Conservation (phyloP, 2,329 filamentous ascomycete genomes). For the Diaporthe australafricana region DNA sequence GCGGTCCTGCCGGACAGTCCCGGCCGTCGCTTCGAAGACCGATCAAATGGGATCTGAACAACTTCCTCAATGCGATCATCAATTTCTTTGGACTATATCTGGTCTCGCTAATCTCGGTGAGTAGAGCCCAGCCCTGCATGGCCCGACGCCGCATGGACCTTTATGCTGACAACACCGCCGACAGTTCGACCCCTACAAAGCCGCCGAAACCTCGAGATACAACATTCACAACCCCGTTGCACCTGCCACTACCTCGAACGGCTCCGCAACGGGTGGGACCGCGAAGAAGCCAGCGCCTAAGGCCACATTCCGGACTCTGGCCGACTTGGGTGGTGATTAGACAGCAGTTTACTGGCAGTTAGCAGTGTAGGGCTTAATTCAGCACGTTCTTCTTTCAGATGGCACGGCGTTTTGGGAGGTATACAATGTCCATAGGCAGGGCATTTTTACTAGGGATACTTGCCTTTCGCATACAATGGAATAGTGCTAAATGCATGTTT, state of each 20-base stretch:
- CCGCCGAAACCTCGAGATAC: constrained; percentile 70
- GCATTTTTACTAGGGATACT: neutral
- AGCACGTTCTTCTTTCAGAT: constrained; percentile 6
- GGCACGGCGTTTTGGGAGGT: constrained; percentile 35
- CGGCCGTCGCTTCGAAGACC: constrained; percentile 42
- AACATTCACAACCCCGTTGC: constrained; percentile 60
- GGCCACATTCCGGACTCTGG: constrained; percentile 62
- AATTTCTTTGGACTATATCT: constrained; percentile 72
- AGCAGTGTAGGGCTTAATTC: neutral
- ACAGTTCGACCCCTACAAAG: constrained; percentile 71
- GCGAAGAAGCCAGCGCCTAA: constrained; percentile 47
- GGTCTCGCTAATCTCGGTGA: constrained; percentile 69
- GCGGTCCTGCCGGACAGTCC: constrained; percentile 40
- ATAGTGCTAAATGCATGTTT: neutral
- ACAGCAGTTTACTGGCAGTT: neutral
- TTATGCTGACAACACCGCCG: constrained; percentile 30
- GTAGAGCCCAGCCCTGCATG: constrained; percentile 43
- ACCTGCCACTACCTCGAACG: constrained; percentile 35
- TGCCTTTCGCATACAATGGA: neutral
- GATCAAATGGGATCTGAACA: constrained; percentile 50
- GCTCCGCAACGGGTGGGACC: constrained; percentile 5
- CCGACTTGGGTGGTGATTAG: constrained; percentile 56
- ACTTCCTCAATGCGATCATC: constrained; percentile 61
- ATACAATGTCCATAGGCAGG: constrained; percentile 7
- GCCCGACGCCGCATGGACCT: neutral